Base-by-base conservation (phyloP, 768 basidiomycete species). In the Myochromella boudieri region DNA sequence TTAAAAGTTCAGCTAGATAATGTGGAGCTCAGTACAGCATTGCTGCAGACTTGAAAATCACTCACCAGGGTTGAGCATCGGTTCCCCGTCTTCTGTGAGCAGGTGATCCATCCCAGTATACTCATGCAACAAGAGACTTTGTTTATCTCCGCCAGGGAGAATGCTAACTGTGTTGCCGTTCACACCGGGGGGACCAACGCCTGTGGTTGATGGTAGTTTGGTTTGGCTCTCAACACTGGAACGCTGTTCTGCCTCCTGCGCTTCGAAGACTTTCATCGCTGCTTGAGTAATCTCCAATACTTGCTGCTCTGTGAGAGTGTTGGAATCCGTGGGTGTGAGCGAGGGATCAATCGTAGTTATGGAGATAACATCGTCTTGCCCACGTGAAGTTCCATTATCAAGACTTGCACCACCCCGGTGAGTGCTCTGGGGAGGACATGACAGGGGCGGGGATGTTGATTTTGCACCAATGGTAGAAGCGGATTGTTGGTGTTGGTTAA, bases 11-110 rank as follows among this genome's bases (percentile, higher is more conserved):
- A 45, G 80, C 82, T 79, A 45, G 10, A 57, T 33, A 18, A 51
- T 43, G 4, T 2, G 8, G 20, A 31, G 4, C 6, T 44, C 53
- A 58, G 58, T 36, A 18, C 17, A 10, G 3, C 27, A 31, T 36
- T 24, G 22, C 32, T 38, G 33, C n/a, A 34, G 37, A 37, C 18
- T 6, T n/a, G 11, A n/a, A n/a, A 18, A 44, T 40, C 14, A 66
- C 77, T 21, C 33, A 84, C 83, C 81, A 66, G 83, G 80, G 61
- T 82, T 81, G 53, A 85, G 63, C 80, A 85, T 85, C 4, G 81
- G 76, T 56, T 79, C 80, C 7, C 78, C 81, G 57, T 84, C 82
- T 57, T 82, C 81, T 1, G 79, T 82, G 12, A 82, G 66, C 53
- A 82, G 76, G 51, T 77, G 72, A 49, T 78, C 78, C 72, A 76